These are phyloP conservation scores for Mucor saturninus DNA, from an alignment of 371 early-diverging fungal genomes.

Conservation along the genomic window DNA sequence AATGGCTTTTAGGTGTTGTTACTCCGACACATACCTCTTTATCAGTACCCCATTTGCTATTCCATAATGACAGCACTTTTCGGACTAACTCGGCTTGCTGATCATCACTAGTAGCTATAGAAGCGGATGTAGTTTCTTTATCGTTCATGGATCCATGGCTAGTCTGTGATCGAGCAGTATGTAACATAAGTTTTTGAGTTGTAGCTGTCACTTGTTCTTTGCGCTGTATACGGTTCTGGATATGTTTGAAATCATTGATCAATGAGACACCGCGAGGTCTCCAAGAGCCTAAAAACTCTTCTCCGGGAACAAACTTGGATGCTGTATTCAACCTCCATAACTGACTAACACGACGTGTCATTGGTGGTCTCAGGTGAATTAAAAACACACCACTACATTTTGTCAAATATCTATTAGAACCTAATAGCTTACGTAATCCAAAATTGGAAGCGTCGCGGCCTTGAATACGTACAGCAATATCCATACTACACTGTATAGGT, in stretches of 20 bases:
- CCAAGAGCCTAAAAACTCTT: conserved; percentile 78
- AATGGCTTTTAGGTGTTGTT: neutral
- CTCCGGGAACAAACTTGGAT: conserved; percentile 78
- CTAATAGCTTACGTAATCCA: conserved; percentile 46
- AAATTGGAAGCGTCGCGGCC: conserved; percentile 53
- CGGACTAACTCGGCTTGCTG: conserved; percentile 39
- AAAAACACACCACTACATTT: conserved; percentile 61
- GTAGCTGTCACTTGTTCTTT: conserved; percentile 42
- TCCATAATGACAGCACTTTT: conserved; percentile 57
- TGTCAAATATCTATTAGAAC: conserved; percentile 39
- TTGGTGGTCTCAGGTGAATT: conserved; percentile 62
- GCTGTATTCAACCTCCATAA: conserved; percentile 80
- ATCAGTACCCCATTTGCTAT: conserved; percentile 41
- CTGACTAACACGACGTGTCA: conserved; percentile 62
- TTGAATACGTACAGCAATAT: conserved; percentile 66
- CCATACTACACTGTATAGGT: conserved; percentile 65
- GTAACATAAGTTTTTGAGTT: conserved; percentile 36
- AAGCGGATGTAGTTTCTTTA: conserved; percentile 3
- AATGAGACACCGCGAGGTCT: conserved; percentile 75
- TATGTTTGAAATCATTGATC: conserved; percentile 62
- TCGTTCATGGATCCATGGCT: conserved; percentile 27
- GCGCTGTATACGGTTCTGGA: conserved; percentile 43
- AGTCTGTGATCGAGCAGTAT: conserved; percentile 30
- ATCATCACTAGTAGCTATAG: neutral
- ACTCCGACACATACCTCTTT: conserved; percentile 54